phyloP scores from a whole-genome alignment of 2,329 filamentous ascomycete genomes.

The Dactylonectria estremocensis region DNA sequence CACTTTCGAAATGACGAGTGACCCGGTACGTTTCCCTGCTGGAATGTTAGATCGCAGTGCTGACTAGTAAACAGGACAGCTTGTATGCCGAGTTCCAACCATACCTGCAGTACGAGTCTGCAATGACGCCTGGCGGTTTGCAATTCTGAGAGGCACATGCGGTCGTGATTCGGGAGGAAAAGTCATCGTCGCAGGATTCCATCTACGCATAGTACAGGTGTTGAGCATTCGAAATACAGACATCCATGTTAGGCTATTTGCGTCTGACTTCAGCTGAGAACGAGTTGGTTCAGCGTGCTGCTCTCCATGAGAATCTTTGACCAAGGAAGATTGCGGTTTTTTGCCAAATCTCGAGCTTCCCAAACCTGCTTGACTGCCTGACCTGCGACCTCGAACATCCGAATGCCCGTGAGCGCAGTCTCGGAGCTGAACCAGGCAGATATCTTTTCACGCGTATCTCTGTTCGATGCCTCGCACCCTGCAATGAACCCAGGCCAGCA shows the following conservation, averaged over 20 bases:
- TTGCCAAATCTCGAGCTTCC: slow-evolving; percentile 17
- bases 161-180: not conserved
- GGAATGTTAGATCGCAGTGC: too few species aligned
- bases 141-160: not conserved
- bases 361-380: slow-evolving; percentile 21
- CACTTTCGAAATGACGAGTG: slow-evolving; percentile 33
- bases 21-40: slow-evolving; percentile 11
- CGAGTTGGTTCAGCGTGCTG: slow-evolving; percentile 16
- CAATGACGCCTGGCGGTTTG: not conserved
- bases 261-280: slow-evolving; percentile 2
- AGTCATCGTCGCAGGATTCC: not conserved
- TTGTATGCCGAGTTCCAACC: slow-evolving; percentile 37
- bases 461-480: slow-evolving; percentile 20
- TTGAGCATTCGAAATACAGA: not conserved
- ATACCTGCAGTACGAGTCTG: slow-evolving; percentile 26
- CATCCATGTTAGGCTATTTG: not conserved
- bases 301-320: slow-evolving; percentile 22
- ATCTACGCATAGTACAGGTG: not conserved
- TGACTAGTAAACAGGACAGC: slow-evolving; percentile 22
- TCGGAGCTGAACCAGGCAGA: slow-evolving; percentile 17
- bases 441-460: slow-evolving; percentile 10
- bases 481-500: slow-evolving; percentile 24
- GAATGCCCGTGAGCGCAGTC: slow-evolving; percentile 18
- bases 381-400: slow-evolving; percentile 25
- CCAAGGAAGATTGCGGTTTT: slow-evolving; percentile 17